Percentiles rank a stretch among this genome's conserved stretches.
phyloP scores from a whole-genome alignment of 495 filamentous ascomycete genomes.

The Penicillium arizonense region DNA sequence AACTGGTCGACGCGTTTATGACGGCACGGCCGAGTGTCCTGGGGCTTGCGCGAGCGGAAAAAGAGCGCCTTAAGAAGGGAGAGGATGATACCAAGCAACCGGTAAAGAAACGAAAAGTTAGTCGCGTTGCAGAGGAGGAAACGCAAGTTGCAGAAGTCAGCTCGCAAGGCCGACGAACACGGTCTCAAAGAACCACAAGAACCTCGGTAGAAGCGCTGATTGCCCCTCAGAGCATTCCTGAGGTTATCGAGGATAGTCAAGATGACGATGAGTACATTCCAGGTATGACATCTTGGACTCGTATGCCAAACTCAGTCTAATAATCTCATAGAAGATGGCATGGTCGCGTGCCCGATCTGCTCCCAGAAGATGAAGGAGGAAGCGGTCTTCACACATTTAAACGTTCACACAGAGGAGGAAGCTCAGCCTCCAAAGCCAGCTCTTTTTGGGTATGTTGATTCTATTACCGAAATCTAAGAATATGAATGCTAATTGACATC shows the following conservation, averaged over 20 bases:
- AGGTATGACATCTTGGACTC: slow-evolving; percentile 8
- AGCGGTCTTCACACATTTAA: slow-evolving; percentile 76
- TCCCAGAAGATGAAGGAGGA: slow-evolving; percentile 68
- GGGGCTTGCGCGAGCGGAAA: slow-evolving; percentile 52
- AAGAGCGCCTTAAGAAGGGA: slow-evolving; percentile 13
- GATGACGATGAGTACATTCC: slow-evolving; percentile 34
- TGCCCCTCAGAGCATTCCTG: background rate
- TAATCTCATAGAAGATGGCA: slow-evolving; percentile 58
- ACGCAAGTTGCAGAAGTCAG: slow-evolving; percentile 6
- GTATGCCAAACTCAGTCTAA: slow-evolving; percentile 27
- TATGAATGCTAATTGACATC: slow-evolving; percentile 12
- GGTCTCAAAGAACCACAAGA: slow-evolving; percentile 23
- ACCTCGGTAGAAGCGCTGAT: background rate
- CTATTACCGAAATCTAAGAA: background rate
- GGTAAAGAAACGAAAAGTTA: slow-evolving; percentile 45
- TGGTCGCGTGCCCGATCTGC: slow-evolving; percentile 84
- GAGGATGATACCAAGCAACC: slow-evolving; percentile 16
- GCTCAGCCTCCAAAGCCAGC: slow-evolving; percentile 9
- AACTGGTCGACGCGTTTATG: slow-evolving; percentile 78
- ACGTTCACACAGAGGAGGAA: slow-evolving; percentile 31
- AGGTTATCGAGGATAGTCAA: slow-evolving; percentile 39
- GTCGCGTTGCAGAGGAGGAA: slow-evolving; percentile 26
- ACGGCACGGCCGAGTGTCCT: slow-evolving; percentile 61
- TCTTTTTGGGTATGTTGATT: slow-evolving; percentile 31
- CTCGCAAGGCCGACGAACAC: slow-evolving; percentile 37